Evolutionary conservation across 2,329 filamentous ascomycete species (phyloP).

Genomic region (Samsoniella hepiali): DNA sequence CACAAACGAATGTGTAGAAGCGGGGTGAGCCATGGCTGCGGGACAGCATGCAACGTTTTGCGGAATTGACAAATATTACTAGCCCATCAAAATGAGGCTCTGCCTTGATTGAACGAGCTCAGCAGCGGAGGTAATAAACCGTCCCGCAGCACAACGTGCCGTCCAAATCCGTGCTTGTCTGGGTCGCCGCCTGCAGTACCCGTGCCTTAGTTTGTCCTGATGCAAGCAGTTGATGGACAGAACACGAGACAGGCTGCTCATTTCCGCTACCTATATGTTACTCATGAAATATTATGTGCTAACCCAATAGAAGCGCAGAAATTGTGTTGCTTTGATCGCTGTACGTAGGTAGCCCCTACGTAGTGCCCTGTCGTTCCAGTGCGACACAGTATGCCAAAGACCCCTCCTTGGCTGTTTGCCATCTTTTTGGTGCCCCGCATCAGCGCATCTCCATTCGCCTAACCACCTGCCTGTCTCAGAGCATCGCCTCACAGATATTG

Average conservation of each 20-base stretch:
- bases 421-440: slow-evolving; percentile 12
- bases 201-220: not conserved
- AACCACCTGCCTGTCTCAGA: slow-evolving; percentile 13
- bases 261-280: not conserved
- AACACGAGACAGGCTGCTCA: not conserved
- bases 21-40: not conserved
- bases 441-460: not conserved
- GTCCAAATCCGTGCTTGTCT: not conserved
- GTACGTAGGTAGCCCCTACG: not conserved
- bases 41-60: not conserved
- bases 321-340: too few relatives aligned
- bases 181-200: slow-evolving; percentile 11
- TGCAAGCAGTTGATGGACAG: not conserved
- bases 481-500: not conserved
- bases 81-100: not conserved
- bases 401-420: not conserved
- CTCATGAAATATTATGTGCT: not conserved
- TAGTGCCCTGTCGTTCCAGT: too few relatives aligned
- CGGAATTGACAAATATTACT: not conserved
- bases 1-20: too few relatives aligned
- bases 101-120: not conserved
- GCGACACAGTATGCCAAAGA: not conserved
- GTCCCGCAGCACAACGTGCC: not conserved
- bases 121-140: not conserved
- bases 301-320: too few relatives aligned